phyloP scores from a whole-genome alignment of 495 filamentous ascomycete species.

The Darksidea phi region DNA sequence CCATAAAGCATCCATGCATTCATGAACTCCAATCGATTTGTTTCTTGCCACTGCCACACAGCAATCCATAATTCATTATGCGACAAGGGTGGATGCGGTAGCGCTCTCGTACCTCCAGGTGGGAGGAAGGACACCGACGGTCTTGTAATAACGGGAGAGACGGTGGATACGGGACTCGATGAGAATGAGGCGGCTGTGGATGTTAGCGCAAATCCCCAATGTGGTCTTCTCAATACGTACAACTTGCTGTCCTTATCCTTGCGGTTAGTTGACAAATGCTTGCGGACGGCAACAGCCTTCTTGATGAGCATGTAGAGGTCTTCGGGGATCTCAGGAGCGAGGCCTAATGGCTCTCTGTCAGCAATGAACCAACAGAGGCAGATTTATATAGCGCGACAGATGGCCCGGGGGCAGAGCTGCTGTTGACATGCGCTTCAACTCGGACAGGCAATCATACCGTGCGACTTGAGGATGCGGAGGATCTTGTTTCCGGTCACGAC shows the following conservation, averaged over 20 bases:
- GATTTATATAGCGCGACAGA: slow-evolving; percentile 38
- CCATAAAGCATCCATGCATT: slow-evolving; percentile 23
- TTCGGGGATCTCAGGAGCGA: slow-evolving; percentile 95
- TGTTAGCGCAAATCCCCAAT: slow-evolving; percentile 5
- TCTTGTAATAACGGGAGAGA: slow-evolving; percentile 97
- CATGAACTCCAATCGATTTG: slow-evolving; percentile 29
- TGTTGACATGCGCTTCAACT: slow-evolving; percentile 35
- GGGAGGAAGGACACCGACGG: slow-evolving; percentile 94
- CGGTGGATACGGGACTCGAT: slow-evolving; percentile 99
- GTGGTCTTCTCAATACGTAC: slow-evolving; percentile 5
- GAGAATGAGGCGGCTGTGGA: slow-evolving; percentile 79
- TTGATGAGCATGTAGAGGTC: slow-evolving; percentile 96
- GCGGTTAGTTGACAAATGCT: slow-evolving; percentile 99
- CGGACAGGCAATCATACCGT: slow-evolving; percentile 61
- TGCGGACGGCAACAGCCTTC: slow-evolving; percentile 91
- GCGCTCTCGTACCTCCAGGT: slow-evolving; percentile 87
- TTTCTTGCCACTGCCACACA: slow-evolving; percentile 8
- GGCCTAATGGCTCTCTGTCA: slow-evolving; percentile 98
- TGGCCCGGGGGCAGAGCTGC: slow-evolving; percentile 14
- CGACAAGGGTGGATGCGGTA: slow-evolving; percentile 55
- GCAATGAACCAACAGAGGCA: slow-evolving; percentile 94
- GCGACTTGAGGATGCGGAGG: slow-evolving; percentile 93
- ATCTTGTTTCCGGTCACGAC: slow-evolving; percentile 86
- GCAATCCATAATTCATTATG: slow-evolving; percentile 48
- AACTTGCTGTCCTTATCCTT: slow-evolving; percentile 99